A percentile compares a stretch with the other conserved stretches of the same genome.
phyloP scores from a whole-genome alignment of 805 yeast species.

The Kluyveromyces dobzhanskii region DNA sequence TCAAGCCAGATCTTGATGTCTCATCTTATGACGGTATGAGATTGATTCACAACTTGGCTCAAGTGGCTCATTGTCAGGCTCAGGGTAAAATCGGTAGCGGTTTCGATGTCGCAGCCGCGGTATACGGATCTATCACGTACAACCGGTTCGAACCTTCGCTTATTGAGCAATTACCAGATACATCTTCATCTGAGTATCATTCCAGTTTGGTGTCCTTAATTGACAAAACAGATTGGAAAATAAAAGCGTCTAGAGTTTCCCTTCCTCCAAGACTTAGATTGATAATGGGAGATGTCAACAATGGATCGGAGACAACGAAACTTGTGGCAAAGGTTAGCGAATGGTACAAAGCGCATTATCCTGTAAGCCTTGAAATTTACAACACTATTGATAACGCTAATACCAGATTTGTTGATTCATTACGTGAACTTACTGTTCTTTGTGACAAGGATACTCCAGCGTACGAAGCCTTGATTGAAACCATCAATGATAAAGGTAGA shows the following conservation, averaged over 20 bases:
- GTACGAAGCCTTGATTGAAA: conserved; percentile 29
- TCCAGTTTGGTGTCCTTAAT: conserved; percentile 30
- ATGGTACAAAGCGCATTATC: conserved; percentile 56
- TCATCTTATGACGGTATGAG: conserved; percentile 16
- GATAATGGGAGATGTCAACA: conserved; percentile 87
- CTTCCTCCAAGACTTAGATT: conserved; percentile 64
- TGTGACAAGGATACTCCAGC: conserved; percentile 23
- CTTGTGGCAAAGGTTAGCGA: conserved; percentile 64
- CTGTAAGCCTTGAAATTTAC: conserved; percentile 46
- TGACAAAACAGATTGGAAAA: conserved; percentile 49
- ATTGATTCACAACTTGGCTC: conserved; percentile 75
- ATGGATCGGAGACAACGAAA: conserved; percentile 92
- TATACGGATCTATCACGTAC: conserved; percentile 81
- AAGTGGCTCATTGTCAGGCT: conserved; percentile 85
- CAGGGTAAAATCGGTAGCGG: conserved; percentile 96
- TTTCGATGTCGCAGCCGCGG: conserved; percentile 94
- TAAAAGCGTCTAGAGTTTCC: conserved; percentile 43
- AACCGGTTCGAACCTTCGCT: conserved; percentile 59
- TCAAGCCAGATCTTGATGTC: conserved; percentile 30
- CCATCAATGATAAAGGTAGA: conserved; percentile 10
- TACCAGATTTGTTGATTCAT: conserved; percentile 40
- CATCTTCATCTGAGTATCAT: conserved; percentile 22
- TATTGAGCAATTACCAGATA: conserved; percentile 33
- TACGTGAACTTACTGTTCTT: conserved; percentile 34
- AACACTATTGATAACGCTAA: conserved; percentile 50